These are phyloP conservation scores for Pseudogymnoascus sp. DNA, from an alignment of 2,329 filamentous ascomycete species.

Conservation along the genomic window DNA sequence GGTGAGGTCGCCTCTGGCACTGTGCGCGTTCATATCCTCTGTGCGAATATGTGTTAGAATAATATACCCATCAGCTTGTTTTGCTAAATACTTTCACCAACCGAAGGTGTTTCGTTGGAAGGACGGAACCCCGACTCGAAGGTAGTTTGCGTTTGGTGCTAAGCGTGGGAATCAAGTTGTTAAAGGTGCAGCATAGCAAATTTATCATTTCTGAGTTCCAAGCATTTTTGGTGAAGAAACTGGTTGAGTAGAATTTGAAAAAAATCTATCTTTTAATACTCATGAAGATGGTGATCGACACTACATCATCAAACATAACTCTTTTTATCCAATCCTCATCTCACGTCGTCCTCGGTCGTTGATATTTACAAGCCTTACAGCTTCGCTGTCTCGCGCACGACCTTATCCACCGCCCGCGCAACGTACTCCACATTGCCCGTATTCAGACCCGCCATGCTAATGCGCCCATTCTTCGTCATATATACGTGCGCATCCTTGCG, in stretches of 20 bases:
- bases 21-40: conserved; percentile 5
- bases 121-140: not conserved
- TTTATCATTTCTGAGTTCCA: not conserved
- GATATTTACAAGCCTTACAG: not conserved
- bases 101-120: not conserved
- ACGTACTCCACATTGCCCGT: conserved; percentile 88
- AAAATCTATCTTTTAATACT: not conserved
- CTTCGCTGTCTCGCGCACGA: conserved; percentile 43
- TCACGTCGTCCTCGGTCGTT: not conserved
- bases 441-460: conserved; percentile 98
- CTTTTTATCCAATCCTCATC: conserved; percentile 1
- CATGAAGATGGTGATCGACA: not conserved
- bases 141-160: conserved; percentile 3
- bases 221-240: not conserved
- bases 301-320: not conserved
- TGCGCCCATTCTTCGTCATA: conserved; percentile 96
- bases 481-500: conserved; percentile 68
- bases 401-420: conserved; percentile 78
- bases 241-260: not conserved
- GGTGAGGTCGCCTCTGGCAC: not conserved
- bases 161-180: not conserved
- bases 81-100: conserved; percentile 4
- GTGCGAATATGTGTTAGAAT: not conserved
- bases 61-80: conserved; percentile 7
- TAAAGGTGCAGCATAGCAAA: not conserved